A percentile compares a stretch with the other conserved stretches of the same genome.
Conservation (phyloP, 1,284 basidiomycete genomes). For the Hemileia vastatrix region DNA sequence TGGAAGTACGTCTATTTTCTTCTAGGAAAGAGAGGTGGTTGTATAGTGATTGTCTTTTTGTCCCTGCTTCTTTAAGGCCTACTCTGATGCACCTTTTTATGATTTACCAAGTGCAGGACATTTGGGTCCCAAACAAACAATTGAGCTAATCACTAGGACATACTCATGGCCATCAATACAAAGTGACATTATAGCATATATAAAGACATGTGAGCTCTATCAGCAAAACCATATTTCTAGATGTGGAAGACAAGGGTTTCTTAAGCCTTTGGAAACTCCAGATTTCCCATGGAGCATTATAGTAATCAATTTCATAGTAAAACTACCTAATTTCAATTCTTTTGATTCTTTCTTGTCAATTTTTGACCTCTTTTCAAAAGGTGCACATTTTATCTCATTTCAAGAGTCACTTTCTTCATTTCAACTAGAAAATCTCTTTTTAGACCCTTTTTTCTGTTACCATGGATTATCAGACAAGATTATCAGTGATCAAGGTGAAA, state of each 20-base stretch:
- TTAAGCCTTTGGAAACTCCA: not conserved
- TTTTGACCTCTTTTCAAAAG: conserved; percentile 1
- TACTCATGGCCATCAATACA: not conserved
- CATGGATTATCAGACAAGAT: conserved; percentile 12
- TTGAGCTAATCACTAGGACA: not conserved
- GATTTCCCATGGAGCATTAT: conserved; percentile 7
- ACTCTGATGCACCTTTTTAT: not conserved
- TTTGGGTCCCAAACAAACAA: not conserved
- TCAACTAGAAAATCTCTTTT: not conserved
- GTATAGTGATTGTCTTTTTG: not conserved
- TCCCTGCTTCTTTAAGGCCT: not conserved
- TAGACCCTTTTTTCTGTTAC: not conserved
- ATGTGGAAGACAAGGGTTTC: not conserved
- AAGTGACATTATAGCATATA: not conserved
- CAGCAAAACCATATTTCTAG: not conserved
- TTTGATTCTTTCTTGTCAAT: conserved; percentile 8
- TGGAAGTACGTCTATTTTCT: not conserved
- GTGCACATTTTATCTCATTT: conserved; percentile 3
- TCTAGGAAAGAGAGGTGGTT: not conserved
- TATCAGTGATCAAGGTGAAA: not conserved
- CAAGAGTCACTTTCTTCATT: not conserved
- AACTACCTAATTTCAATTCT: not conserved
- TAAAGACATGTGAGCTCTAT: not conserved
- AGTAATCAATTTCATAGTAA: conserved; percentile 7
- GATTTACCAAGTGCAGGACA: not conserved